These are phyloP conservation scores for Dictyostelium capitatum DNA, from an alignment of 78 protist genomes.

Conservation along the genomic window DNA sequence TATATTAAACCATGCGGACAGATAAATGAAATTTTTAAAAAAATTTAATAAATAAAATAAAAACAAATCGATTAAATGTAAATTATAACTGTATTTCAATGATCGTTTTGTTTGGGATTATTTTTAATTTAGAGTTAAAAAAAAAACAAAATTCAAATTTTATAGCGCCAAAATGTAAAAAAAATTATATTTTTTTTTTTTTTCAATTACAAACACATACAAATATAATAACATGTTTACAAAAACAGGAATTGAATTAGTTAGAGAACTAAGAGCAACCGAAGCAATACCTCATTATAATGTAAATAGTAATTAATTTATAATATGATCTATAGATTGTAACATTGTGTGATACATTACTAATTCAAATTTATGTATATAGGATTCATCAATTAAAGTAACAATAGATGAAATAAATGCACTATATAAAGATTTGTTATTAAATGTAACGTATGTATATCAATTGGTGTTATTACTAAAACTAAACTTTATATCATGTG, in stretches of 20 bases:
- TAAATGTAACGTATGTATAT: constrained; percentile 20
- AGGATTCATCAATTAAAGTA: constrained; percentile 30
- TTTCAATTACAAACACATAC: neutral
- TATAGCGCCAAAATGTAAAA: neutral
- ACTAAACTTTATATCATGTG: too few species aligned
- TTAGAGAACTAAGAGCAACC: constrained; percentile 33
- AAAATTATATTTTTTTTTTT: neutral
- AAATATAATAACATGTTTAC: constrained; percentile 39
- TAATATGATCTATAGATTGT: neutral
- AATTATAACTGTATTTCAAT: too few species aligned
- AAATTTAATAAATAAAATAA: too few species aligned
- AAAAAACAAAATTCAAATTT: neutral
- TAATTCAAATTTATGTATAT: neutral
- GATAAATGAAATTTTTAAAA: too few species aligned
- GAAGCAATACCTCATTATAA: constrained; percentile 50
- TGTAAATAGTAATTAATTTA: neutral
- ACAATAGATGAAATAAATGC: constrained; percentile 58
- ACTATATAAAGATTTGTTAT: constrained; percentile 9
- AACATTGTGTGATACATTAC: too few species aligned
- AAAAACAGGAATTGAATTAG: constrained; percentile 52
- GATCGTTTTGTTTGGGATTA: too few species aligned
- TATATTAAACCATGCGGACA: too few species aligned
- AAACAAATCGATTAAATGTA: too few species aligned
- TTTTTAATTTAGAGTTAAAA: too few species aligned
- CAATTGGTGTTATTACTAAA: too few species aligned